Percentiles rank a stretch among this genome's conserved stretches.
Evolutionary conservation across 2,329 filamentous ascomycete species (phyloP).

Genomic region (Purpureocillium takamizusanense): DNA sequence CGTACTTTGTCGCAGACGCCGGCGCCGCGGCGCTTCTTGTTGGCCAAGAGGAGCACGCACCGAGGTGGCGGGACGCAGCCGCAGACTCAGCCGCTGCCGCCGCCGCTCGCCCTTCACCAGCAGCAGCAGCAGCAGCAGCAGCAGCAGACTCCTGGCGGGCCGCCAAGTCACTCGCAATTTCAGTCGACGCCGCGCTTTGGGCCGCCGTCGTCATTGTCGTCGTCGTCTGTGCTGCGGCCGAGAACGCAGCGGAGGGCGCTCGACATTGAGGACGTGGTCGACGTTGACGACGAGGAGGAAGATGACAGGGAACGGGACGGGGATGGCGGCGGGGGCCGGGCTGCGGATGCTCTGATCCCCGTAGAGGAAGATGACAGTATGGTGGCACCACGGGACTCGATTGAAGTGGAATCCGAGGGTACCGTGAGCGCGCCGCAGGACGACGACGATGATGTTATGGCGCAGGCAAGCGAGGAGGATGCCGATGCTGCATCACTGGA

Average conservation of each 20-base stretch:
- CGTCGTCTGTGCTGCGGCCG: slow-evolving; percentile 18
- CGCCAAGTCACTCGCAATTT: slow-evolving; percentile 19
- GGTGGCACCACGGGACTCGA: slow-evolving; percentile 7
- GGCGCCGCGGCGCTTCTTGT: slow-evolving; percentile 28
- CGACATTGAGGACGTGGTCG: slow-evolving; percentile 21
- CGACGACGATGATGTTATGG: neutral
- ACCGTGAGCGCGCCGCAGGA: slow-evolving; percentile 1
- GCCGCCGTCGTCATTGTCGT: slow-evolving; percentile 3
- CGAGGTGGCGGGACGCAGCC: too few relatives aligned
- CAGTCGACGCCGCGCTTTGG: slow-evolving; percentile 30
- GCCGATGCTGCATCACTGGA: neutral
- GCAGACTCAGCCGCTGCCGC: too few relatives aligned
- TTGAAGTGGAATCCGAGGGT: slow-evolving; percentile 7
- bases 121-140: too few relatives aligned
- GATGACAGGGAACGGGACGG: slow-evolving; percentile 2
- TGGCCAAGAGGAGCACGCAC: slow-evolving; percentile 22
- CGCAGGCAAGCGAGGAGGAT: neutral
- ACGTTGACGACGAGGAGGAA: slow-evolving; percentile 12
- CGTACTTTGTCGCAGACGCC: slow-evolving; percentile 28
- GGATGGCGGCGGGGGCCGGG: neutral
- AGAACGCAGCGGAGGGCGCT: slow-evolving; percentile 16
- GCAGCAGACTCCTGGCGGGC: slow-evolving; percentile 7
- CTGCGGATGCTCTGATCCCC: too few relatives aligned
- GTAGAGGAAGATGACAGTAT: neutral
- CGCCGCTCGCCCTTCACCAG: too few relatives aligned